Percentiles rank a stretch among this genome's conserved stretches.
These are phyloP conservation scores for Cladosporium sp. DNA, from an alignment of 2,329 filamentous ascomycete genomes.

Conservation along the genomic window DNA sequence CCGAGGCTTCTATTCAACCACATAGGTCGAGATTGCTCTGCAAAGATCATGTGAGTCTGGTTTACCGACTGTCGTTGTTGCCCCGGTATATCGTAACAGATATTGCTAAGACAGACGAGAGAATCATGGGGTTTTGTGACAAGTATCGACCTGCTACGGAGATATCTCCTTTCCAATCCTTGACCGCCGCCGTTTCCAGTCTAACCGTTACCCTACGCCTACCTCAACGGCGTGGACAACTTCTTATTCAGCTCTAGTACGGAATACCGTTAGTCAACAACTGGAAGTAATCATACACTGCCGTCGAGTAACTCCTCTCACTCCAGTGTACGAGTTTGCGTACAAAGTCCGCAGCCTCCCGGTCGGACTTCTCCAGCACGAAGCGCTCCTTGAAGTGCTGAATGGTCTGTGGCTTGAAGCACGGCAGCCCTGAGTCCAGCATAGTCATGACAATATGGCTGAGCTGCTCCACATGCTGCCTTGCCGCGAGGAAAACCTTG, in stretches of 20 bases:
- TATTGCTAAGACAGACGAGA: not conserved
- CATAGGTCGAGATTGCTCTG: not conserved
- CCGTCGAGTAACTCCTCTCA: slow-evolving; percentile 85
- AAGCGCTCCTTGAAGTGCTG: slow-evolving; percentile 91
- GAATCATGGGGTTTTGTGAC: not conserved
- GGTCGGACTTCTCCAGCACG: slow-evolving; percentile 85
- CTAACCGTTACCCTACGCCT: not conserved
- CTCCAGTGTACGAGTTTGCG: slow-evolving; percentile 85
- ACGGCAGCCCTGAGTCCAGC: slow-evolving; percentile 93
- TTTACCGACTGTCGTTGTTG: not conserved
- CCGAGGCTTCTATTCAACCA: not conserved
- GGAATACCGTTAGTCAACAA: slow-evolving; percentile 95
- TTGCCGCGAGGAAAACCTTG: slow-evolving; percentile 87
- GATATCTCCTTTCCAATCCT: not conserved
- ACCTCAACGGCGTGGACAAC: not conserved
- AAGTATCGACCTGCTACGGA: not conserved
- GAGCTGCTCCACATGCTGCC: slow-evolving; percentile 85
- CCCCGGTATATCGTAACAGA: not conserved
- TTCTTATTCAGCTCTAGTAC: slow-evolving; percentile 57
- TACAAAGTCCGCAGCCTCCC: slow-evolving; percentile 95
- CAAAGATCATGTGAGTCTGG: not conserved
- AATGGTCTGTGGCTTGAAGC: slow-evolving; percentile 95
- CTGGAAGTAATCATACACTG: slow-evolving; percentile 97
- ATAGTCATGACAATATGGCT: slow-evolving; percentile 88
- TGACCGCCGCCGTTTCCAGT: not conserved